These are phyloP conservation scores for Hamamelis virginiana DNA, from an alignment of 164 flowering plant species.

Conservation along the genomic window DNA sequence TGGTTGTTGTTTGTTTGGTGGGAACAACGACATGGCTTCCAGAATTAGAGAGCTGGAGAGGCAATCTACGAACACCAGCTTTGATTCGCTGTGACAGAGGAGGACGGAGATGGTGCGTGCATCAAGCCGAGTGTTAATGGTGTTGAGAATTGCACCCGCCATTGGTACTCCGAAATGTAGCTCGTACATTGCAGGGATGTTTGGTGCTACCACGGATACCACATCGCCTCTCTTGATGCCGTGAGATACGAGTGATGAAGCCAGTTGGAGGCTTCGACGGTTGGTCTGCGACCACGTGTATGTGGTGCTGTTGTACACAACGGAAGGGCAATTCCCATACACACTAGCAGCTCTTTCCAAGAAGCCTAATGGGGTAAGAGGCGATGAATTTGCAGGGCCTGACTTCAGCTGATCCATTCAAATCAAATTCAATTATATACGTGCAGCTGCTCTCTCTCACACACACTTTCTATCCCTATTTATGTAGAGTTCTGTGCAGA, in stretches of 20 bases:
- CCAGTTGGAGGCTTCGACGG: constrained; percentile 24
- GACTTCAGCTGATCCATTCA: constrained; percentile 18
- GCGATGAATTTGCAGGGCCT: constrained; percentile 13
- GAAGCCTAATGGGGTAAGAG: too few relatives aligned
- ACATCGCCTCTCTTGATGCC: constrained; percentile 13
- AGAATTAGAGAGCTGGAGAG: too few relatives aligned
- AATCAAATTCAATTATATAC: too few relatives aligned
- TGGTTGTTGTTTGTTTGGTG: constrained; percentile 17
- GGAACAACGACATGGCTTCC: constrained; percentile 30
- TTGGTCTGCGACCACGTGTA: constrained; percentile 23
- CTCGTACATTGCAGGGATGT: too few relatives aligned
- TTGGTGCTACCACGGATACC: constrained; percentile 20
- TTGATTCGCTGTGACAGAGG: constrained; percentile 4
- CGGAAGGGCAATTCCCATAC: constrained; percentile 14
- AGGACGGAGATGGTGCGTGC: constrained; percentile 1
- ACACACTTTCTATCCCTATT: too few relatives aligned
- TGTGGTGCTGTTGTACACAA: constrained; percentile 14
- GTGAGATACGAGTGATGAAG: constrained; percentile 12
- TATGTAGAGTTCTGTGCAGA: too few relatives aligned
- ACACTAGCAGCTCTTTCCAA: constrained; percentile 18
- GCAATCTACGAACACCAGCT: too few relatives aligned
- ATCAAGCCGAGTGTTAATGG: constrained; percentile 8
- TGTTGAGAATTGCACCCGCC: too few relatives aligned
- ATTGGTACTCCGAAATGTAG: too few relatives aligned
- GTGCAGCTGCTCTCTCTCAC: too few relatives aligned